Evolutionary conservation across 768 basidiomycete species (phyloP), one percentile per base, ranked within the genome.

Genomic region (Tubosaeta sp.): DNA sequence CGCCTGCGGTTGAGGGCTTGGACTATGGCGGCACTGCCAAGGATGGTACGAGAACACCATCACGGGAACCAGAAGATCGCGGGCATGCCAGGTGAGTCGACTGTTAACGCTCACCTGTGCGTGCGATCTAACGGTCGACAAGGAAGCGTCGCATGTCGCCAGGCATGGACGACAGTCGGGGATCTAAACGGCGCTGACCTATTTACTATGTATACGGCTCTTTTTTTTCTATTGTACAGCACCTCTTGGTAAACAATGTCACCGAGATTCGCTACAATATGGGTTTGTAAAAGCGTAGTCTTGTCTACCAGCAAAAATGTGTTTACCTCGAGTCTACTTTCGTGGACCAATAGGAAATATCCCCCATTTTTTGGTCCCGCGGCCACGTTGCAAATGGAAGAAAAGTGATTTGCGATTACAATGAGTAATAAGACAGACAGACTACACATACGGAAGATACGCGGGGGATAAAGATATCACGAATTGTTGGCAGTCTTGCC

Each of bases 1-100:
- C 87, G 1, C 86, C 88, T 53, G 88, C 88, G 24, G 87, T 90
- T 12, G 90, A 92, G 62, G 90, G 90, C n/a, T 68, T 93, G 60
- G 90, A 93, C 64, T 93, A 93, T 58, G 90, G 88, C 3, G 88
- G 84, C 39, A 78, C 61, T 24, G 73, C 68, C 48, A 76, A 77
- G 57, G 74, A 78, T 36, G 69, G 65, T 47, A 63, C 69, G 48
- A 59, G 83, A 56, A 86, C 82, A 44, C 77, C 83, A 0, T 83
- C 81, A 47, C 78, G 78, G 18, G 85, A 88, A 56, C 79, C 83
- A 30, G 85, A 87, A 59, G 85, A 87, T 46, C 76, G 84, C 57
- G 73, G 76, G 54, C 77, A 79, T 49, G 76, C 79, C 59, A 76
- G 80, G 83, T 78, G 59, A 63, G 77, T 57, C 4, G 11, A 32